Conservation (phyloP, 805 yeast species). For the Ogataea parapolymorpha region DNA sequence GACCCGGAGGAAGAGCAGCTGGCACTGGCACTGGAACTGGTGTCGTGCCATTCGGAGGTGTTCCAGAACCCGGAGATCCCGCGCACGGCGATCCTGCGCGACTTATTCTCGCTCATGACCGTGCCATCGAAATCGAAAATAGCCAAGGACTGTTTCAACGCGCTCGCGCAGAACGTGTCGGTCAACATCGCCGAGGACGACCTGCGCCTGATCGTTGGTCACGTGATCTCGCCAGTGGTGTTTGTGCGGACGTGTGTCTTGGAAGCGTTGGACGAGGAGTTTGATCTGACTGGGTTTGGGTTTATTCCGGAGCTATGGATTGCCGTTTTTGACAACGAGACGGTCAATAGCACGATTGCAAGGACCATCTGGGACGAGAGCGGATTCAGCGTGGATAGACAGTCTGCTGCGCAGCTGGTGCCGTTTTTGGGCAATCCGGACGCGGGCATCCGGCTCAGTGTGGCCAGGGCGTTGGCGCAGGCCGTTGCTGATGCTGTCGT, state of each 20-base stretch:
- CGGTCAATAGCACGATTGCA: conserved; percentile 60
- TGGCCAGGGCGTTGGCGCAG: conserved; percentile 67
- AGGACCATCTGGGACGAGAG: conserved; percentile 84
- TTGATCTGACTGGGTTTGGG: conserved; percentile 48
- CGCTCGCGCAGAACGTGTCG: conserved; percentile 75
- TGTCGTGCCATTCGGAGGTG: conserved; percentile 63
- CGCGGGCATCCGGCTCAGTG: conserved; percentile 67
- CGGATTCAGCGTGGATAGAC: conserved; percentile 41
- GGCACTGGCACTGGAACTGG: conserved; percentile 69
- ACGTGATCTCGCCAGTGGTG: conserved; percentile 54
- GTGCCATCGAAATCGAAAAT: conserved; percentile 75
- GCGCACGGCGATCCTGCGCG: conserved; percentile 58
- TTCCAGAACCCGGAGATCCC: conserved; percentile 69
- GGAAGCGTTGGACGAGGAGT: conserved; percentile 84
- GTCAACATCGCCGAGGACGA: conserved; percentile 56
- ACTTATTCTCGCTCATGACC: conserved; percentile 62
- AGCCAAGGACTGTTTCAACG: conserved; percentile 77
- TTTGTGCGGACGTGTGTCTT: conserved; percentile 78
- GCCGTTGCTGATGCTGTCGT: conserved; percentile 40
- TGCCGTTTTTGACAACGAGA: conserved; percentile 70
- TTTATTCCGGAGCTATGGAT: conserved; percentile 63
- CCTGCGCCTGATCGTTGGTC: conserved; percentile 52
- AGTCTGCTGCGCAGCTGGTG: conserved; percentile 47
- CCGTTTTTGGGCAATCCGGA: conserved; percentile 51
- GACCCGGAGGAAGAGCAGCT: conserved; percentile 88